Evolutionary conservation across 768 basidiomycete genomes (phyloP).

Genomic region (Naganishia vaughanmartiniae): DNA sequence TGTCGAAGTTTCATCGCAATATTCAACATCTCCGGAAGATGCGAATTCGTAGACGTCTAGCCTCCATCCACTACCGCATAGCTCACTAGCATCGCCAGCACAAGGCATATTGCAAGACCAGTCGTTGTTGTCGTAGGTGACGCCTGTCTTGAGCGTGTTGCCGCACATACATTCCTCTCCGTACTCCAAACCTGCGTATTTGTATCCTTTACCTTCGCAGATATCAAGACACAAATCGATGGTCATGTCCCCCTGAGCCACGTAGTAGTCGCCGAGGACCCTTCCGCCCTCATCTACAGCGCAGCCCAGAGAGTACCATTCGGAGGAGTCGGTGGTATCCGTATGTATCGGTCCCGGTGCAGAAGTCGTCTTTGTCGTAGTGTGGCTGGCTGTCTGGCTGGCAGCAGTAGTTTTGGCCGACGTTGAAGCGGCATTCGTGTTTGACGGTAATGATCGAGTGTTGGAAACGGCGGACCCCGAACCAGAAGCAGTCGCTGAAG

Average conservation of each 20-base stretch:
- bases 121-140: slow-evolving; percentile 37
- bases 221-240: slow-evolving; percentile 46
- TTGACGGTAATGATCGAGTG: background rate
- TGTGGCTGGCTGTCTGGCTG: slow-evolving; percentile 20
- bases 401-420: slow-evolving; percentile 27
- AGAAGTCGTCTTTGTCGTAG: slow-evolving; percentile 29
- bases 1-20: slow-evolving; percentile 29
- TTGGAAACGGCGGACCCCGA: background rate
- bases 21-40: slow-evolving; percentile 30
- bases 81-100: slow-evolving; percentile 45
- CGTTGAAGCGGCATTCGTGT: slow-evolving; percentile 13
- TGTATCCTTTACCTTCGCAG: slow-evolving; percentile 49
- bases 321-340: slow-evolving; percentile 36
- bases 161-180: slow-evolving; percentile 52
- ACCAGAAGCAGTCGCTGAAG: slow-evolving; percentile 34
- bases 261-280: slow-evolving; percentile 35
- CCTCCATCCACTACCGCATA: slow-evolving; percentile 47
- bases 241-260: slow-evolving; percentile 39
- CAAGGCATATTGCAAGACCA: slow-evolving; percentile 45
- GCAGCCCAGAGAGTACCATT: slow-evolving; percentile 51
- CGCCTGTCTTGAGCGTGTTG: slow-evolving; percentile 34
- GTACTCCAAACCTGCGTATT: slow-evolving; percentile 49
- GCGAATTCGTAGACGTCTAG: slow-evolving; percentile 48
- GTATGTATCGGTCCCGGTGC: slow-evolving; percentile 36
- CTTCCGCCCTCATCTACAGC: slow-evolving; percentile 40